phyloP scores from a whole-genome alignment of 192 early-diverging fungal species.

The Kickxella alabastrina region DNA sequence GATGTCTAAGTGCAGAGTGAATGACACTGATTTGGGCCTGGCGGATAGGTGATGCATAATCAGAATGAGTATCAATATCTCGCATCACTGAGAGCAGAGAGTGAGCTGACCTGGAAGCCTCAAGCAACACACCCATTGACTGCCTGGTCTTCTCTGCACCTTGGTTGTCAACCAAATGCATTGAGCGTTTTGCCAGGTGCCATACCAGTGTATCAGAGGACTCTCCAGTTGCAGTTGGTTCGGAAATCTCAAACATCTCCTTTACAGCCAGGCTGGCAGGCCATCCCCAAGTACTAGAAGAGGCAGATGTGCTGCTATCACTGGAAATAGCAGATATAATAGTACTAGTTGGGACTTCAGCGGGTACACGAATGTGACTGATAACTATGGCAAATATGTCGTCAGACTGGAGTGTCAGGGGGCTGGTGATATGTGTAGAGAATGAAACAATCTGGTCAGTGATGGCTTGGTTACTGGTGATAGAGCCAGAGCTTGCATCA shows the following conservation, averaged over 20 bases:
- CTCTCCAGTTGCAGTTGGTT: too few species aligned
- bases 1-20: slow-evolving; percentile 3
- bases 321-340: too few species aligned
- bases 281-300: too few species aligned
- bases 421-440: neutral
- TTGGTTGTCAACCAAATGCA: too few species aligned
- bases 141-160: too few species aligned
- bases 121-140: neutral
- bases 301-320: too few species aligned
- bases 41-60: slow-evolving; percentile 6
- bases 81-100: slow-evolving; percentile 30
- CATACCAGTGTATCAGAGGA: too few species aligned
- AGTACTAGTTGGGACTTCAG: too few species aligned
- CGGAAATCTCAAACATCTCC: too few species aligned
- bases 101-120: slow-evolving; percentile 11
- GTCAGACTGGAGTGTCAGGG: slow-evolving; percentile 9
- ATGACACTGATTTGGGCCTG: slow-evolving; percentile 8
- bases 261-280: too few species aligned
- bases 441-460: neutral
- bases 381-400: slow-evolving; percentile 16
- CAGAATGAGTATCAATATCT: slow-evolving; percentile 18
- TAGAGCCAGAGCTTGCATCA: neutral
- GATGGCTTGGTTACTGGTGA: neutral
- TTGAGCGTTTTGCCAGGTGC: too few species aligned
- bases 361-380: too few species aligned